Evolutionary conservation across 495 filamentous ascomycete species (phyloP), one percentile per base, ranked within the genome.

Genomic region (Tirmania nivea): DNA sequence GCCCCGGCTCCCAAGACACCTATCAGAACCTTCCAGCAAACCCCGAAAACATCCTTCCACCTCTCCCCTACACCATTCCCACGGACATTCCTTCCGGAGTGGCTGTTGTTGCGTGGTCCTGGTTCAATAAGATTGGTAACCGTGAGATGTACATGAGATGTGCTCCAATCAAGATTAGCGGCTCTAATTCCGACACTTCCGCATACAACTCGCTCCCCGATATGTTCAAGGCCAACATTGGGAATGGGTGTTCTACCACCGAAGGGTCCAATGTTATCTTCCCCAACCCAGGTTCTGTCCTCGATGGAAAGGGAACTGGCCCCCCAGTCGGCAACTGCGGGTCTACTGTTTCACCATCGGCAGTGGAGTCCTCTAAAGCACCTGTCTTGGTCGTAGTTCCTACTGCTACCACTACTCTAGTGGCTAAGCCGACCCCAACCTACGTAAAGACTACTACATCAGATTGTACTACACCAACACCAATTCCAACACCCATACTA

Each of bases 1-100:
- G 89, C 60, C 84, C 80, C 3, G 80, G 93, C 45, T 0, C 4
- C 25, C 70, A 83, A 37, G 84, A 84, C n/a, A 82, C 66, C 0
- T 55, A 54, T 1, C 76, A 73, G 10, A 78, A 78, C 56, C 55
- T 71, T 14, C 39, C 39, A 45, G 39, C 12, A 16, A 55, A 63
- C 9, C 19, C 52, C 11, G 57, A 45, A 7, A 5, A 35, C 8
- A 55, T 37, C 65, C 66, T 36, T 62, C 67, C 39, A 66, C 56
- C 0, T 78, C 55, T 63, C 35, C 25, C 10, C 10, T 81, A 77
- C 69, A 71, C 65, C 0, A 70, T 86, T 34, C 81, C 81, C 0
- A 58, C 67, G 12, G 68, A 71, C 10, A 67, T 83, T 35, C 72
- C 71, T 1, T 65, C 72, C 4, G 81, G 81, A 7, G 69, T 74